Evolutionary conservation across 2,329 filamentous ascomycete species (phyloP).

Genomic region (Nigrograna mackinnonii): DNA sequence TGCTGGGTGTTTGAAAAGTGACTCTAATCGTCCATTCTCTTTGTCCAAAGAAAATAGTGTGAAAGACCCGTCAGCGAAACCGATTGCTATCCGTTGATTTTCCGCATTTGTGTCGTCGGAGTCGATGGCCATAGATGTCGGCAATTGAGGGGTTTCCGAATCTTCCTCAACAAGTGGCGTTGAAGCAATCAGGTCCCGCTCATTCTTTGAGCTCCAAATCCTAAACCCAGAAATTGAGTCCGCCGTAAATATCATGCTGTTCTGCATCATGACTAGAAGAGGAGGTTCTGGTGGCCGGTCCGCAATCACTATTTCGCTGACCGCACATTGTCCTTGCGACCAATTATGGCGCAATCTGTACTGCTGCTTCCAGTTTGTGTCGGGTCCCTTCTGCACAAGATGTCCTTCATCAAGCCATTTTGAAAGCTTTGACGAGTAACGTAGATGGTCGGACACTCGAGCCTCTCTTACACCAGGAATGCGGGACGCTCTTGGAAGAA

Average conservation of each 20-base stretch:
- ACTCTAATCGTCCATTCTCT: slow-evolving; percentile 46
- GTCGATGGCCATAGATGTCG: slow-evolving; percentile 70
- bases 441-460: slow-evolving; percentile 40
- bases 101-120: slow-evolving; percentile 28
- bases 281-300: slow-evolving; percentile 57
- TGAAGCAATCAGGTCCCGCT: slow-evolving; percentile 62
- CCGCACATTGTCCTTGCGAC: slow-evolving; percentile 78
- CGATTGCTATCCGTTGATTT: slow-evolving; percentile 36
- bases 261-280: slow-evolving; percentile 75
- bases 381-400: slow-evolving; percentile 53
- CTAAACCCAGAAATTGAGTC: slow-evolving; percentile 72
- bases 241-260: slow-evolving; percentile 77
- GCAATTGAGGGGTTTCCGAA: slow-evolving; percentile 35
- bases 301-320: slow-evolving; percentile 74
- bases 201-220: slow-evolving; percentile 72
- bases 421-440: slow-evolving; percentile 59
- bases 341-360: slow-evolving; percentile 92
- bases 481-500: slow-evolving; percentile 76
- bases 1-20: slow-evolving; percentile 62
- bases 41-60: slow-evolving; percentile 67
- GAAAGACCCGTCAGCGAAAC: slow-evolving; percentile 54
- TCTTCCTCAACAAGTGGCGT: slow-evolving; percentile 23
- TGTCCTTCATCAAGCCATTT: slow-evolving; percentile 66
- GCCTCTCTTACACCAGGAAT: slow-evolving; percentile 67
- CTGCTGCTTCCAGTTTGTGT: slow-evolving; percentile 82